Evolutionary conservation across 257 asterid species (phyloP), one percentile per base, ranked within the genome.

Genomic region (Solanum clarkiae): DNA sequence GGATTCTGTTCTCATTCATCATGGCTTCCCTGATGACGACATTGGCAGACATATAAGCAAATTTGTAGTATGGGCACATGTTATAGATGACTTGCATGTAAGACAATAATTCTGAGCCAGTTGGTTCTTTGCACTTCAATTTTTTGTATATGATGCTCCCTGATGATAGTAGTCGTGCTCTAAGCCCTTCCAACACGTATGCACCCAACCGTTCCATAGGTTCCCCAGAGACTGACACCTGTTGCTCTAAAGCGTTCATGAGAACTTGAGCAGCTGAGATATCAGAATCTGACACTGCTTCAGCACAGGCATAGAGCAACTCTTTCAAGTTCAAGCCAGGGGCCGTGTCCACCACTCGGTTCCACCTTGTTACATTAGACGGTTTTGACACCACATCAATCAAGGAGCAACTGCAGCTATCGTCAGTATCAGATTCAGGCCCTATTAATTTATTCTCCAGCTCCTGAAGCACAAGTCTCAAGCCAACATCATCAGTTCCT

Each of bases 61-160:
- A 97, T 85, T 95, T 97, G 92, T 90, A 94, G 88, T 97, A 94
- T 6, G 99, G 99, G 70, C 94, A 91, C 66, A 97, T 91, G 20
- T 95, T 89, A 81, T 89, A 95, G 36, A 97, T 92, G 83, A 94
- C 89, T 6, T 88, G 90, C 99, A 97, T 97, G 88, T 91, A 95
- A 8, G 99, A 92, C 94, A 94, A 90, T 85, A 97, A 12, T 60
- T 97, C 99, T 1, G 94, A 87, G 81, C 99, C 88, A 7, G 95
- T 92, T 8, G 94, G 95, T 86, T 97, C 98, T 20, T 92, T 90
- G 91, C 99, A 97, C 87, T 94, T 95, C 90, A 95, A 82, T 87
- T 93, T 95, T 51, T 95, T 95, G 90, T 94, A 97, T 69, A 97
- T 95, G 86, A 91, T 91, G 91, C 97, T 97, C 84, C 99, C 99